Base-by-base conservation (phyloP, 495 filamentous ascomycete species). In the Viridothelium virens region DNA sequence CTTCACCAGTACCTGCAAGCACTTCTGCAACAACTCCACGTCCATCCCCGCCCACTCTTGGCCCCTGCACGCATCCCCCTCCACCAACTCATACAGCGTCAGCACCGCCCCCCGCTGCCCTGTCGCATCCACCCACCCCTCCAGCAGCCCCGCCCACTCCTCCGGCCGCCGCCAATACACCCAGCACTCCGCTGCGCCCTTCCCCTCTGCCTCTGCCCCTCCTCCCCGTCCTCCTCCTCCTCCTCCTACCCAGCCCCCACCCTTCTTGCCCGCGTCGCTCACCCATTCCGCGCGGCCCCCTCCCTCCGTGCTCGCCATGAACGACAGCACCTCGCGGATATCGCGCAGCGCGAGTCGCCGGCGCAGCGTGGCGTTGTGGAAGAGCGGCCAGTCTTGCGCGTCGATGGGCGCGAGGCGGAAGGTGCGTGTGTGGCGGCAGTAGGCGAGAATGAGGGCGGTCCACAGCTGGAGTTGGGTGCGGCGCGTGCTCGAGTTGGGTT, bases 381-480 rank as follows among this genome's bases (percentile, higher is more conserved):
- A 89, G 5, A 91, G 77, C 0, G 85, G 85, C 0, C 77, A 78
- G 36, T 83, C 81, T 10, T 88, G 72, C 2, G 85, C 82, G 25
- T 89, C 80, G 47, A 83, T 77, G 12, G 70, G 70, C 2, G 86
- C 79, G 38, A 97, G 82, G 38, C 84, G 83, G 80, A 84, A 95
- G 71, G 89, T 73, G 48, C 82, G 85, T 77, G 93, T 84, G 74
- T 88, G 81, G 0, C 85, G 84, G 75, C 90, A 92, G 87, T 94
- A 98, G 71, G 86, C 71, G 66, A 89, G 90, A 71, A 98, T 86
- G 18, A 96, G 84, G n/a, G 84, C 73, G 48, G 88, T 86, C 94
- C 94, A 98, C 78, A 89, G 90, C 41, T 81, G 76, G 63, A 91
- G 85, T 74, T 97, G 94, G 33, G 85, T 82, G 75, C 84, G 82